A percentile compares a stretch with the other conserved stretches of the same genome.
These are phyloP conservation scores for Agastache rugosa DNA, from an alignment of 257 asterid species.

Conservation along the genomic window DNA sequence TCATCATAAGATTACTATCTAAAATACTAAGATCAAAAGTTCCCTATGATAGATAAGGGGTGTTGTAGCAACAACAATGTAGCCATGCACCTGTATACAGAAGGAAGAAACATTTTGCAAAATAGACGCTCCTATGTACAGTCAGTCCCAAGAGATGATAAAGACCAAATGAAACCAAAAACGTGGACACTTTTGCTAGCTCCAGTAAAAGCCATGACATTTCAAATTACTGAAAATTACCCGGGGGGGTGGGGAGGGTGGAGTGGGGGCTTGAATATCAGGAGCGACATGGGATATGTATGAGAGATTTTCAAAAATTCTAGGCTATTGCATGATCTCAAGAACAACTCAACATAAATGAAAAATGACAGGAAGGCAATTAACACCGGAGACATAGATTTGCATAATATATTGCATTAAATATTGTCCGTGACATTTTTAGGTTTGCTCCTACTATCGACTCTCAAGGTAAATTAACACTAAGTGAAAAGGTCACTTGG, in stretches of 20 bases:
- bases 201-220: constrained; percentile 5
- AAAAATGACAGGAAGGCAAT: constrained; percentile 6
- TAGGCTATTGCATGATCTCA: background rate
- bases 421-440: no score
- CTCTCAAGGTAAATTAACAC: constrained; percentile 17
- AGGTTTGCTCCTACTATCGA: background rate
- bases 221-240: constrained; percentile 8
- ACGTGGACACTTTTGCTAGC: constrained; percentile 10
- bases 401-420: no score
- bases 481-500: background rate
- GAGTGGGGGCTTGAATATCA: no score
- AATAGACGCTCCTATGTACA: background rate
- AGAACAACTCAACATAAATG: background rate
- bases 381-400: no score
- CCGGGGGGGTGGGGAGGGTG: no score
- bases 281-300: background rate
- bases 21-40: background rate
- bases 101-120: background rate
- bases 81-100: constrained; percentile 11
- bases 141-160: constrained; percentile 27
- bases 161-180: background rate
- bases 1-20: background rate
- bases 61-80: background rate
- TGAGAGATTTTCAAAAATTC: background rate
- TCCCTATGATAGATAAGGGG: background rate